Conservation (phyloP, 2,329 filamentous ascomycete genomes). For the Mariannaea sp. region DNA sequence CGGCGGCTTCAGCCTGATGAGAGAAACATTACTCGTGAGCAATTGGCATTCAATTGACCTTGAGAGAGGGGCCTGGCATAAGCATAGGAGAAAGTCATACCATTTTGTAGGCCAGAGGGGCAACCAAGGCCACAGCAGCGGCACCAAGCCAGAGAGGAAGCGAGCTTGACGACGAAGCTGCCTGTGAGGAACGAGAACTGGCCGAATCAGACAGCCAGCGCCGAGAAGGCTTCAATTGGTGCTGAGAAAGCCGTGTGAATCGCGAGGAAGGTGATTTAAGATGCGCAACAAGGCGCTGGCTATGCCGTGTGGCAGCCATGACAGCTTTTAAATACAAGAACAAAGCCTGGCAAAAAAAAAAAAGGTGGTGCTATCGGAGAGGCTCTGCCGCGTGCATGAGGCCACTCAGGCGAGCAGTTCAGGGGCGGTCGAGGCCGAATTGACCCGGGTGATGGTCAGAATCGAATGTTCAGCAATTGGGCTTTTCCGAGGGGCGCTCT, state of each 20-base stretch:
- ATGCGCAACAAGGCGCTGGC: constrained; percentile 40
- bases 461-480: constrained; percentile 40
- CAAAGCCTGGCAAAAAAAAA: constrained; percentile 6
- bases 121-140: constrained; percentile 55
- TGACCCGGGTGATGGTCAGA: constrained; percentile 36
- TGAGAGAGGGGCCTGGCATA: not conserved
- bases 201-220: constrained; percentile 36
- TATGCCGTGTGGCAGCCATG: constrained; percentile 42
- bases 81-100: constrained; percentile 44
- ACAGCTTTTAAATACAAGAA: constrained; percentile 29
- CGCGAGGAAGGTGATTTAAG: constrained; percentile 35
- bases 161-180: constrained; percentile 25
- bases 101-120: constrained; percentile 63
- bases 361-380: constrained; percentile 31
- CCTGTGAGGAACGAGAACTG: constrained; percentile 26
- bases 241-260: constrained; percentile 27
- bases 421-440: constrained; percentile 33
- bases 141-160: constrained; percentile 42
- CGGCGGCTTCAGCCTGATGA: constrained; percentile 50
- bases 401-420: constrained; percentile 29
- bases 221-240: constrained; percentile 37
- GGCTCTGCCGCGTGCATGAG: constrained; percentile 24
- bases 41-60: constrained; percentile 12
- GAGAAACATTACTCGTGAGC: constrained; percentile 17
- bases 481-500: constrained; percentile 10